Base-by-base conservation (phyloP, 768 basidiomycete species). In the Panellus pusillus region DNA sequence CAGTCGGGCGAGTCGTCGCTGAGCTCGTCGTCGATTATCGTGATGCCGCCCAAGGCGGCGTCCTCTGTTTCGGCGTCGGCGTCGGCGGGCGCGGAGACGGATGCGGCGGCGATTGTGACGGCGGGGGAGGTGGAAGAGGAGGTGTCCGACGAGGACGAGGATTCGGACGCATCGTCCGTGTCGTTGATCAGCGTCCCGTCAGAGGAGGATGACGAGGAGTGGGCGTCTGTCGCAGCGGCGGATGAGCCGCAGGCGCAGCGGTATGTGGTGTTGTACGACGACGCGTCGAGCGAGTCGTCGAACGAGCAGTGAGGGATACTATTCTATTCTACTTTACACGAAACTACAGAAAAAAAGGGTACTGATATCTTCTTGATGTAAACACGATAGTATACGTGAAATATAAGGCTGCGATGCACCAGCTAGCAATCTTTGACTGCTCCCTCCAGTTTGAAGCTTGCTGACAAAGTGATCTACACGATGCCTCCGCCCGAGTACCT, bases 181-280 rank as follows among this genome's bases (percentile, higher is more conserved):
- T 88, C 84, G 3, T 67, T 88, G 55, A 74, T 89, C 58, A 86
- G 86, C 62, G 66, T 80, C 42, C 78, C 81, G 9, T 79, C 80
- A n/a, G 79, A 80, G 6, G 79, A 80, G 6, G 74, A 76, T 7
- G 77, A 79, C 41, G 81, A 83, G 28, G 76, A 75, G 29, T 79
- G 80, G 57, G 78, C 72, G 66, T 55, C 55, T 44, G 56, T 66
- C 58, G 50, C 56, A 9, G 57, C 62, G 36, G 63, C 50, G 58
- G 59, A 47, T 59, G 64, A 28, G 58, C 64, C 19, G 65, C 70
- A 74, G 35, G 66, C 65, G 6, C 67, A 79, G 58, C 87, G 89
- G 56, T 91, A 87, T 63, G 86, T 89, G 13, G 74, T 91, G 51
- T 67, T 90, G 53, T 90, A 87, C 58, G 89, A 89, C 63, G 83